Percentiles rank a stretch among this genome's conserved stretches.
Conservation (phyloP, 306 rosid species). For the Cucumis cinereus region DNA sequence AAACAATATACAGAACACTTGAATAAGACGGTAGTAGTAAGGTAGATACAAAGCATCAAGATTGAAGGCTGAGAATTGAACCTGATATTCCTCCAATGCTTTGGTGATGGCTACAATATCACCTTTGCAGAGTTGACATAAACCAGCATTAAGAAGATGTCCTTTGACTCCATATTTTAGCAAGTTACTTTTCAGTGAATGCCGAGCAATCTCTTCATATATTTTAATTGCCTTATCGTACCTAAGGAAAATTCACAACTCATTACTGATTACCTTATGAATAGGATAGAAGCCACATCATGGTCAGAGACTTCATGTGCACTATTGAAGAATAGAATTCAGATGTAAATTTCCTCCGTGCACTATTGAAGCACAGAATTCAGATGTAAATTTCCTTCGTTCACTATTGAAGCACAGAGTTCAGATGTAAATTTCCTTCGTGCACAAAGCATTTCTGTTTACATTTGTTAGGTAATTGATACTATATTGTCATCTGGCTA, state of each 20-base stretch:
- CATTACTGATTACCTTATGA: neutral
- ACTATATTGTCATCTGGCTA: neutral
- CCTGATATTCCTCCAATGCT: conserved; percentile 79
- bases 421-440: neutral
- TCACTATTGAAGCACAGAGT: too few relatives aligned
- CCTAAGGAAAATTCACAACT: conserved; percentile 22
- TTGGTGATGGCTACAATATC: conserved; percentile 76
- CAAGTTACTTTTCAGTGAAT: conserved; percentile 74
- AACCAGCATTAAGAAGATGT: conserved; percentile 93
- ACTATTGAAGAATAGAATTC: neutral
- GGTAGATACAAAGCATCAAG: neutral
- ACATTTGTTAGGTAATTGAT: neutral
- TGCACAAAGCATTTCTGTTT: neutral
- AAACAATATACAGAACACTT: conserved; percentile 8
- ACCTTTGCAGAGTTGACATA: conserved; percentile 87
- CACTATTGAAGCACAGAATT: neutral
- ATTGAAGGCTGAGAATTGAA: conserved; percentile 20
- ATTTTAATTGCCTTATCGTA: conserved; percentile 71
- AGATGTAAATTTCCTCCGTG: neutral
- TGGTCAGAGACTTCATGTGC: neutral
- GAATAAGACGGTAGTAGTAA: neutral
- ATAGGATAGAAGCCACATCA: neutral
- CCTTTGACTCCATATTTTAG: conserved; percentile 96
- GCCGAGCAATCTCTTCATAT: conserved; percentile 80
- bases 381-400: neutral